phyloP scores from a whole-genome alignment of 805 yeast species.

The Tetrapisispora fleetii region DNA sequence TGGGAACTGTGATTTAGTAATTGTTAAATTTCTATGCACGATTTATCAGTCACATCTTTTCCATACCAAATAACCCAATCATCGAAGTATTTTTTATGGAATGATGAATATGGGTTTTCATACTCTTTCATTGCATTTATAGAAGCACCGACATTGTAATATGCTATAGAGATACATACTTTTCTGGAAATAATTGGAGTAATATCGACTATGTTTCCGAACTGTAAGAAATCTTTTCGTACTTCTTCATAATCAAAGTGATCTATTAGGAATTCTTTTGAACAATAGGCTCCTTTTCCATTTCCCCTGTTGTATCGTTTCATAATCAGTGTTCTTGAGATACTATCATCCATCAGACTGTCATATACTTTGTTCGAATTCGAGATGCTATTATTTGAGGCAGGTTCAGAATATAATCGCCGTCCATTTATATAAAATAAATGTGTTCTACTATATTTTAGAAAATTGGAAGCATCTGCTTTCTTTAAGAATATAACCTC shows the following conservation, averaged over 20 bases:
- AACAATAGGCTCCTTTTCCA: conserved; percentile 7
- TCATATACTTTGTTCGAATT: neutral
- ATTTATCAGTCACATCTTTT: conserved; percentile 53
- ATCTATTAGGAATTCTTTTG: conserved; percentile 29
- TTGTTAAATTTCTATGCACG: conserved; percentile 29
- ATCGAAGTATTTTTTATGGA: conserved; percentile 37
- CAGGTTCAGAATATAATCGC: conserved; percentile 30
- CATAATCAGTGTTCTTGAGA: conserved; percentile 5
- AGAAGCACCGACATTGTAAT: conserved; percentile 48
- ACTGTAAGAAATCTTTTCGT: conserved; percentile 40
- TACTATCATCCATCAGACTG: neutral
- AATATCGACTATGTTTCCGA: conserved; percentile 53
- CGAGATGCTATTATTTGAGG: conserved; percentile 30
- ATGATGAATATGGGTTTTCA: conserved; percentile 25
- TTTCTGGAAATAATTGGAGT: conserved; percentile 59
- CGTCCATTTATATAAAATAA: conserved; percentile 51
- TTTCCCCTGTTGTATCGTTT: conserved; percentile 11
- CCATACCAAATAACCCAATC: conserved; percentile 63
- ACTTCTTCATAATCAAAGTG: conserved; percentile 39
- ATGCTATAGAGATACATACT: conserved; percentile 52
- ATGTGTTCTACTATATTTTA: conserved; percentile 41
- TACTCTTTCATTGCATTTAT: conserved; percentile 45
- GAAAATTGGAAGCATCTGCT: conserved; percentile 46
- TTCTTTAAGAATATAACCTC: conserved; percentile 45
- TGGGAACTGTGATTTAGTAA: neutral